Evolutionary conservation across 805 yeast genomes (phyloP).

Genomic region (Saccharomycopsis fermentans): DNA sequence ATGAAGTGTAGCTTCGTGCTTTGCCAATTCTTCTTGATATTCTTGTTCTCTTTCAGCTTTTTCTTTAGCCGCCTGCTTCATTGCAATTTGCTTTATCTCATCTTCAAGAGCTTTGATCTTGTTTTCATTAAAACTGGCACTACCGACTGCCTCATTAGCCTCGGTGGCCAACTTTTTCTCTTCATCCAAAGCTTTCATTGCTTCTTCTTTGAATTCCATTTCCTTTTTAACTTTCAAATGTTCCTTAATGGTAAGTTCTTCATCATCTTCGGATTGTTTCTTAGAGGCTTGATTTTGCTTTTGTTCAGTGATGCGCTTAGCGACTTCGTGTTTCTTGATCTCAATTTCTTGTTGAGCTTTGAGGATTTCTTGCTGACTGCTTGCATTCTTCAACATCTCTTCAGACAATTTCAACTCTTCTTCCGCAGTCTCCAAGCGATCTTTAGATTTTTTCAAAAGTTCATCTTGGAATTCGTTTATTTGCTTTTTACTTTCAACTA

Average conservation of each 20-base stretch:
- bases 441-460: constrained; percentile 8
- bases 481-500: constrained; percentile 6
- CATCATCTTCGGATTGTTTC: constrained; percentile 9
- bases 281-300: constrained; percentile 5
- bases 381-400: constrained; percentile 4
- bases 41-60: constrained; percentile 3
- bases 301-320: constrained; percentile 12
- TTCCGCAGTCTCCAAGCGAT: constrained; percentile 11
- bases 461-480: constrained; percentile 9
- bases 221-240: constrained; percentile 9
- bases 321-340: constrained; percentile 10
- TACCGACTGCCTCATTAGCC: neutral
- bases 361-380: constrained; percentile 11
- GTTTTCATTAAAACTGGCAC: constrained; percentile 10
- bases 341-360: constrained; percentile 15
- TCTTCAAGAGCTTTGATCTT: constrained; percentile 13
- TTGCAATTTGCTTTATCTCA: constrained; percentile 12
- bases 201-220: constrained; percentile 12
- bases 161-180: constrained; percentile 10
- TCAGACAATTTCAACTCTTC: constrained; percentile 9
- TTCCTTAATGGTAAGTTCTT: constrained; percentile 5
- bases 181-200: constrained; percentile 13
- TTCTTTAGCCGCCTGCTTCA: constrained; percentile 5
- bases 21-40: constrained; percentile 11
- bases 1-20: constrained; percentile 10